Evolutionary conservation across 768 basidiomycete species (phyloP).

Genomic region (Boletus sensibilis): DNA sequence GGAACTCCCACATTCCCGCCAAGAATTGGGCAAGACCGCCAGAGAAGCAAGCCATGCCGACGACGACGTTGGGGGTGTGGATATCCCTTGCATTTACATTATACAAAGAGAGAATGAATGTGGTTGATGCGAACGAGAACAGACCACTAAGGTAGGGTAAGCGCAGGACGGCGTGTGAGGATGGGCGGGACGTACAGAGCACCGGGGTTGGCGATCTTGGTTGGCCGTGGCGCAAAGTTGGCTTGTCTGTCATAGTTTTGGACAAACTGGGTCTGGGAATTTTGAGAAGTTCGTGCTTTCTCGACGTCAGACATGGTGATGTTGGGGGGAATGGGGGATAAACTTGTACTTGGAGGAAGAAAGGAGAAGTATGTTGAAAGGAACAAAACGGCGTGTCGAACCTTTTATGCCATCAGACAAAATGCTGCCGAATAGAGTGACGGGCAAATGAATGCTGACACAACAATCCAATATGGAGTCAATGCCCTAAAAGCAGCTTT

Average conservation of each 20-base stretch:
- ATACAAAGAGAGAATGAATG: conserved; percentile 74
- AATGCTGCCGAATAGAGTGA: conserved; percentile 17
- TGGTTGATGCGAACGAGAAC: conserved; percentile 82
- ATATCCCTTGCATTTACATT: conserved; percentile 61
- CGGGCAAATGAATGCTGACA: conserved; percentile 26
- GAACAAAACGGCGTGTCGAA: neutral
- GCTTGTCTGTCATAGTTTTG: conserved; percentile 18
- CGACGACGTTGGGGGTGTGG: conserved; percentile 60
- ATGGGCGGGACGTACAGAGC: conserved; percentile 28
- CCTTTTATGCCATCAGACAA: conserved; percentile 20
- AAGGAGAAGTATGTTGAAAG: neutral
- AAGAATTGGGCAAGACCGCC: conserved; percentile 85
- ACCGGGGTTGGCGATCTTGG: conserved; percentile 55
- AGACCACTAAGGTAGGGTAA: conserved; percentile 51
- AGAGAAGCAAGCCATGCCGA: conserved; percentile 84
- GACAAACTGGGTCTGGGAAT: conserved; percentile 19
- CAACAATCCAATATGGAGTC: conserved; percentile 3
- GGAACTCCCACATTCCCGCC: conserved; percentile 89
- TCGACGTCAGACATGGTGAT: conserved; percentile 38
- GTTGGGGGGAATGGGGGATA: neutral
- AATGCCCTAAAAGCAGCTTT: neutral
- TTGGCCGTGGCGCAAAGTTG: conserved; percentile 27
- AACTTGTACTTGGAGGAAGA: neutral
- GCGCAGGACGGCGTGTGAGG: neutral
- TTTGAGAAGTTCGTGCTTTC: conserved; percentile 28